Evolutionary conservation across 176 grass and related monocot species (phyloP), one percentile per base, ranked within the genome.

Genomic region (Phoenix dactylifera): DNA sequence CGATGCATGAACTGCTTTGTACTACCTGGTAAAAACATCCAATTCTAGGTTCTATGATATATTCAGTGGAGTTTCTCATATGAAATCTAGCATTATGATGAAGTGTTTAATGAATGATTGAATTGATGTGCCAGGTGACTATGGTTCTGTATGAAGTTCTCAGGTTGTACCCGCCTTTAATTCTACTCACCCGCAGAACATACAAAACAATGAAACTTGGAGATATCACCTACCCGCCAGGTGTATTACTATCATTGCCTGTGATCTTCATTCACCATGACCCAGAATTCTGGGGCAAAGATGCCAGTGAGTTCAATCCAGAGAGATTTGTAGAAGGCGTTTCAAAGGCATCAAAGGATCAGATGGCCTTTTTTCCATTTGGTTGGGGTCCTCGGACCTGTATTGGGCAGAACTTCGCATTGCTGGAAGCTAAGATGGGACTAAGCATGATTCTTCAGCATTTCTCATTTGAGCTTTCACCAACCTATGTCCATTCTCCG

Each of bases 401-500:
- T 49, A 24, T 83, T 3, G 85, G 67, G 4, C 72, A 83, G 61
- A 88, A 57, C 63, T 88, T 88, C 26, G 49, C 76, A 3, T 16
- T 83, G 24, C 17, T 88, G 5, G 76, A 83, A n/a, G 80, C 72
- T n/a, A 88, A 88, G 68, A 48, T 88, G 66, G 80, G 62, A 32
- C 19, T 88, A 25, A 72, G 59, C 39, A 70, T 49, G 64, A 89
- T 89, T 5, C 73, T 83, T 26, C 80, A 63, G 14, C 59, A 48
- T 15, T 89, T 88, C 72, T 48, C 49, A 0, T 88, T 80, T 54
- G 72, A 59, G 39, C 76, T 84, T 7, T 84, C 85, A 1, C 68
- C 60, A 1, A 39, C 72, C 17, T 89, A 89, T 58, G 25, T 20
- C 22, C 76, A 89, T 59, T 72, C 76, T 1, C 80, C 76, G 1